Evolutionary conservation across 306 rosid genomes (phyloP), one percentile per base, ranked within the genome.

Genomic region (Crotalaria pallida): DNA sequence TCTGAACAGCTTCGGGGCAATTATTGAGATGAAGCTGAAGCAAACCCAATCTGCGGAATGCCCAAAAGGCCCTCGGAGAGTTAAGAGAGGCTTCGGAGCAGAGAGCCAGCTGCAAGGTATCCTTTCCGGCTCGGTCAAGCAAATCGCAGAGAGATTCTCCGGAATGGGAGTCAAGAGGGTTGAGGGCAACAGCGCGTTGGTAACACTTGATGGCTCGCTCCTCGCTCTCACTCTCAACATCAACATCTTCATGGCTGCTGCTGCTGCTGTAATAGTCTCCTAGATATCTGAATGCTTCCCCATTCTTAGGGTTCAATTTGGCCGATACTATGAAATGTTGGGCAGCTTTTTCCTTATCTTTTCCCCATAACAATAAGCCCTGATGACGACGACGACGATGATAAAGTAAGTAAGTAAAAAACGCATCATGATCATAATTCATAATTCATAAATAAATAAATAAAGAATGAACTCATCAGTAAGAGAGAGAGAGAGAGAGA

Each of bases 11-110:
- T 63, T 88, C 90, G 36, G 86, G 72, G 92, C 94, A 93, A 60
- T 86, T 84, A 36, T 85, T 82, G 24, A 79, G 84, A 72, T 85
- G 87, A 41, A 86, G 87, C 90, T 80, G 96, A 74, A 93, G 74
- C 82, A 83, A 93, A 51, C 98, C 98, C 83, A 88, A 61, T 81
- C 98, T 86, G 76, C 87, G 88, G 51, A 88, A 90, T 33, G 96
- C 98, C 98, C 96, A 93, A 67, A 88, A 89, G 58, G 98, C 98
- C 66, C 87, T 84, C 0, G 98, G 96, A 3, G 96, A 93, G 69
- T 70, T 85, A 47, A 76, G 58, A 18, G 96, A 83, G 50, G 96
- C 96, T 48, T 90, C 88, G 16, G 70, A 77, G 82, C 98, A 93
- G 52, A 84, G 65, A n/a, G 92, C 81, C 51, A 72, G 77, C 82